A percentile compares a stretch with the other conserved stretches of the same genome.
Conservation (phyloP, 2,329 filamentous ascomycete species). For the Arthrobotrys iridis region DNA sequence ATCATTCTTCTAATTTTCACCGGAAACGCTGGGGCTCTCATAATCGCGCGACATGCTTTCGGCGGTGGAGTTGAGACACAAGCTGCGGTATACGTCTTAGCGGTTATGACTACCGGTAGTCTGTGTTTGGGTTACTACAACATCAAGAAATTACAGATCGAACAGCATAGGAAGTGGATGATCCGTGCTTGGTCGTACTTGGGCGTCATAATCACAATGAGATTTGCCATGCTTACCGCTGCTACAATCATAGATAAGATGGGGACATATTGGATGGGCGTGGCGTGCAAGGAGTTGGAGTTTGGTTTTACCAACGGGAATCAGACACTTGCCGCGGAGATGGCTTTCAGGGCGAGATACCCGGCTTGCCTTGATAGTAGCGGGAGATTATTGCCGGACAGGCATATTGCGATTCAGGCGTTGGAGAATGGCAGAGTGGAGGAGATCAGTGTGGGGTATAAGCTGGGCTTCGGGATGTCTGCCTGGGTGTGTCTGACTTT, state of each 20-base stretch:
- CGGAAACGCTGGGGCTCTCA: conserved; percentile 66
- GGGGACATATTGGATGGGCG: conserved; percentile 46
- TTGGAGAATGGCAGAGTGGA: conserved; percentile 49
- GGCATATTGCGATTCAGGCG: conserved; percentile 45
- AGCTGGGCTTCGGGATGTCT: conserved; percentile 66
- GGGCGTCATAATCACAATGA: conserved; percentile 59
- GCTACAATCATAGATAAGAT: conserved; percentile 58
- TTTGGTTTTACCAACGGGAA: conserved; percentile 30
- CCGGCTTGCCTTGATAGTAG: conserved; percentile 32
- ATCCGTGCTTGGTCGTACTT: conserved; percentile 67
- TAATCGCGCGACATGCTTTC: conserved; percentile 67
- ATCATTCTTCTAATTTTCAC: conserved; percentile 65
- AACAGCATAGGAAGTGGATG: conserved; percentile 74
- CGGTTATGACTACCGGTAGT: conserved; percentile 63
- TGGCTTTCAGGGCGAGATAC: conserved; percentile 12
- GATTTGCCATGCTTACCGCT: conserved; percentile 55
- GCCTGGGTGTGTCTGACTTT: conserved; percentile 67
- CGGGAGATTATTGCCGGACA: conserved; percentile 30
- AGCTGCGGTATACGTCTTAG: conserved; percentile 63
- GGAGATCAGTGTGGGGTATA: conserved; percentile 63
- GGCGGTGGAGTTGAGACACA: conserved; percentile 69
- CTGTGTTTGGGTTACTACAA: conserved; percentile 67
- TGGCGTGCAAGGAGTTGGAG: conserved; percentile 29
- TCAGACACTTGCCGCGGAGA: neutral
- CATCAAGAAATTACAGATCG: conserved; percentile 70